Conservation (phyloP, 805 yeast genomes). For the Zygosaccharomyces kombuchaensis region DNA sequence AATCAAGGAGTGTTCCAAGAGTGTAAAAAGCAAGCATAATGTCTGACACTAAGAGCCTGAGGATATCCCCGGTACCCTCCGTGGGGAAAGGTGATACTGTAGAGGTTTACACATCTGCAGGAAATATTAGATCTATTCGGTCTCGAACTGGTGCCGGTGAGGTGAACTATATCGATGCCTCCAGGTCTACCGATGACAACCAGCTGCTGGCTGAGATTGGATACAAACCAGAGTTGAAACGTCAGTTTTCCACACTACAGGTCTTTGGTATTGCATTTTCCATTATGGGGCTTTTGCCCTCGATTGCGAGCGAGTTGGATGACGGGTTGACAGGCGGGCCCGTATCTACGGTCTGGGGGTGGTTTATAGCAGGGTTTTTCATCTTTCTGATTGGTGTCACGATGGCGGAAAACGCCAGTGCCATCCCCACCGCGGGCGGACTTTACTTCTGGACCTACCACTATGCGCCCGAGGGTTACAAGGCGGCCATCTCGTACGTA, state of each 20-base stretch:
- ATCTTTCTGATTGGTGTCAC: constrained; percentile 49
- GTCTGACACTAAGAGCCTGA: constrained; percentile 1
- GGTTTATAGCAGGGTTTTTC: constrained; percentile 48
- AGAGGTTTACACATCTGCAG: constrained; percentile 7
- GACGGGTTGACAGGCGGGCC: constrained; percentile 54
- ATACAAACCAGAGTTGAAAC: constrained; percentile 62
- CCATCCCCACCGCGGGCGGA: constrained; percentile 67
- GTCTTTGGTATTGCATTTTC: constrained; percentile 69
- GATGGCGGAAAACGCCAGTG: constrained; percentile 55
- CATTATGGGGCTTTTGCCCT: constrained; percentile 58
- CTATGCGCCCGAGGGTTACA: constrained; percentile 48
- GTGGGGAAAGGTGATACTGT: constrained; percentile 9
- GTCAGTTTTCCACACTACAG: constrained; percentile 59
- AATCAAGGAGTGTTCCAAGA: background rate
- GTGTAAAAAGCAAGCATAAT: background rate
- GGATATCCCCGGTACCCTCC: constrained; percentile 8
- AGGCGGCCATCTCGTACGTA: constrained; percentile 48
- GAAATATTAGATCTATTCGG: constrained; percentile 8
- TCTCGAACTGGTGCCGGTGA: constrained; percentile 16
- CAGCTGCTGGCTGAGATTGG: constrained; percentile 49
- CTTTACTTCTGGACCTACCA: constrained; percentile 56
- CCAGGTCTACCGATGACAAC: constrained; percentile 24
- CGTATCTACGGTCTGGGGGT: constrained; percentile 60
- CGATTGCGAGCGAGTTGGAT: constrained; percentile 48
- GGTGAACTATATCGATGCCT: constrained; percentile 26